Percentiles rank a stretch among this genome's conserved stretches.
phyloP scores from a whole-genome alignment of 805 yeast species.

The Metschnikowia hibisci region DNA sequence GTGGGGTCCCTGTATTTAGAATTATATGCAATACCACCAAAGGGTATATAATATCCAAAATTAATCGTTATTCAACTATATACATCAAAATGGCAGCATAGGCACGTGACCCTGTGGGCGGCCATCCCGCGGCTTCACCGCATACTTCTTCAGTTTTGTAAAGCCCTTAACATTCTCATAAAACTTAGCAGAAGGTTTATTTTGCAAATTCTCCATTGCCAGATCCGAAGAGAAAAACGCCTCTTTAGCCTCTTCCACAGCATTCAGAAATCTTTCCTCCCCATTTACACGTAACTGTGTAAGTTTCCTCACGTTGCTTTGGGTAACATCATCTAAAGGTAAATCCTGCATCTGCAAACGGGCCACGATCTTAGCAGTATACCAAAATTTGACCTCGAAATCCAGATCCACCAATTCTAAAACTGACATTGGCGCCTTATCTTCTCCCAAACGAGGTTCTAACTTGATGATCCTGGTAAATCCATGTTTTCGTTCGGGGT shows the following conservation, averaged over 20 bases:
- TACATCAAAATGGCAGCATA: slow-evolving; percentile 28
- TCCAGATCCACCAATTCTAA: slow-evolving; percentile 75
- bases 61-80: background rate
- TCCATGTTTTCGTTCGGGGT: slow-evolving; percentile 64
- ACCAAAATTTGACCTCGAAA: slow-evolving; percentile 68
- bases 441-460: slow-evolving; percentile 80
- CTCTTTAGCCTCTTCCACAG: slow-evolving; percentile 51
- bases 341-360: slow-evolving; percentile 63
- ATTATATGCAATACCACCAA: background rate
- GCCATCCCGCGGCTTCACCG: slow-evolving; percentile 27
- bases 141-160: slow-evolving; percentile 31
- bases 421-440: slow-evolving; percentile 85
- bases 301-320: slow-evolving; percentile 52
- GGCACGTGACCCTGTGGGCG: slow-evolving; percentile 14
- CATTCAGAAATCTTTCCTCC: slow-evolving; percentile 48
- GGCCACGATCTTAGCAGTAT: slow-evolving; percentile 81
- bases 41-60: too few species aligned
- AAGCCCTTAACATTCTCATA: slow-evolving; percentile 20
- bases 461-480: slow-evolving; percentile 80
- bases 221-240: slow-evolving; percentile 35
- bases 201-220: slow-evolving; percentile 27
- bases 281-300: slow-evolving; percentile 47
- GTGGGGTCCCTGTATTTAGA: too few species aligned
- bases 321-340: slow-evolving; percentile 48
- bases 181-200: slow-evolving; percentile 29